Evolutionary conservation across 768 basidiomycete species (phyloP).

Genomic region (Coprinopsis cinerea): DNA sequence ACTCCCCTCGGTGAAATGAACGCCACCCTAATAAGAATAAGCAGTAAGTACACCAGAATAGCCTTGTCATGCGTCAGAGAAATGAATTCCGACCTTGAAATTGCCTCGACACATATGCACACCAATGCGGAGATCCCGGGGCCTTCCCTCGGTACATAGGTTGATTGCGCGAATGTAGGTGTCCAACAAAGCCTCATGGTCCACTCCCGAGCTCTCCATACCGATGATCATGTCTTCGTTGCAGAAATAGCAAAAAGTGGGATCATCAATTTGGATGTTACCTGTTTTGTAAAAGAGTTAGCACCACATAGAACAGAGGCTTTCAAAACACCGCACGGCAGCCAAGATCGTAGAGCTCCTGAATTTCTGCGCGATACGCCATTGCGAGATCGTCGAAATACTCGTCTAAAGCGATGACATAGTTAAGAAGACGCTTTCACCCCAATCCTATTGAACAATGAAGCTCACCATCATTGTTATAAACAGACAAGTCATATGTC

Average conservation of each 20-base stretch:
- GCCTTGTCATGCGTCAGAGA: conserved; percentile 24
- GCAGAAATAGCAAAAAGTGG: conserved; percentile 63
- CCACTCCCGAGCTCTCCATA: conserved; percentile 55
- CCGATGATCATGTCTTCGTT: conserved; percentile 43
- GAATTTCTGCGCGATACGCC: conserved; percentile 44
- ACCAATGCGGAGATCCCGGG: conserved; percentile 48
- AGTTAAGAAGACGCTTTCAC: not conserved
- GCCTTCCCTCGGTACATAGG: conserved; percentile 44
- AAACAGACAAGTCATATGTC: conserved; percentile 54
- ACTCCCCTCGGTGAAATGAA: conserved; percentile 56
- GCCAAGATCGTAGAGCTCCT: conserved; percentile 41
- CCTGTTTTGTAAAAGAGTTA: conserved; percentile 26
- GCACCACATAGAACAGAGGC: not conserved
- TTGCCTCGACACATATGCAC: conserved; percentile 60
- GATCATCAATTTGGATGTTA: conserved; percentile 48
- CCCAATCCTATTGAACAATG: not conserved
- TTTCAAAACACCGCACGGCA: conserved; percentile 35
- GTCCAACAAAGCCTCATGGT: conserved; percentile 60
- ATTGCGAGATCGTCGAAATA: conserved; percentile 44
- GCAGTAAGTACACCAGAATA: not conserved
- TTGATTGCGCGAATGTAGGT: conserved; percentile 66
- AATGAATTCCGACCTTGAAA: conserved; percentile 25
- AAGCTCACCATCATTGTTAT: conserved; percentile 49
- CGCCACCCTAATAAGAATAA: conserved; percentile 25
- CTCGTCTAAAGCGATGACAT: conserved; percentile 29